phyloP scores from a whole-genome alignment of 805 yeast species.

The Saccharomycopsis babjevae region DNA sequence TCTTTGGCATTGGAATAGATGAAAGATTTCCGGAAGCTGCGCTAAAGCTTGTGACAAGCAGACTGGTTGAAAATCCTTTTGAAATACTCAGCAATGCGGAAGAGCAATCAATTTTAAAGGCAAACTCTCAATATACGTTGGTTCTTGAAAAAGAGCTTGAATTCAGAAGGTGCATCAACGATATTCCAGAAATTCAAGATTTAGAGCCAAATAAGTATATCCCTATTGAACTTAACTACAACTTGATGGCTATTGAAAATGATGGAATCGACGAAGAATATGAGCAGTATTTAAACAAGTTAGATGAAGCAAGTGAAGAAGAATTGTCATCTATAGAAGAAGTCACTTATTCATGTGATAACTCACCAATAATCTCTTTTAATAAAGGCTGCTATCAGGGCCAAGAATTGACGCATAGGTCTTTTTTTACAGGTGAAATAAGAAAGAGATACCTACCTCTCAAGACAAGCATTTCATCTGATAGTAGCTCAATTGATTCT shows the following conservation, averaged over 20 bases:
- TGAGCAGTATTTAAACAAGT: conserved; percentile 3
- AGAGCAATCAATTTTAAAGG: neutral
- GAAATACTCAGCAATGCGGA: conserved; percentile 7
- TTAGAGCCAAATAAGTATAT: conserved; percentile 41
- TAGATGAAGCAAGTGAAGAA: conserved; percentile 8
- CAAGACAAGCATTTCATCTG: conserved; percentile 25
- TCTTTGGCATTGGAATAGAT: conserved; percentile 47
- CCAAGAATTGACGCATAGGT: conserved; percentile 87
- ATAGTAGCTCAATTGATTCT: neutral
- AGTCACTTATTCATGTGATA: conserved; percentile 3
- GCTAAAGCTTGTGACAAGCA: conserved; percentile 35
- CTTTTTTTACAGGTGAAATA: conserved; percentile 74
- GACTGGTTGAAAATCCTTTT: conserved; percentile 22
- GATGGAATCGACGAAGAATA: conserved; percentile 26
- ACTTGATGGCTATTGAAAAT: conserved; percentile 55
- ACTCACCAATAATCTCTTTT: conserved; percentile 44
- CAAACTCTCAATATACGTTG: neutral
- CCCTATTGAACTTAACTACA: conserved; percentile 68
- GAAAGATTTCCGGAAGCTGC: conserved; percentile 61
- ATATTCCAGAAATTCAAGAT: conserved; percentile 48
- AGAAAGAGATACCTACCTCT: conserved; percentile 77
- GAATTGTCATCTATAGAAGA: neutral
- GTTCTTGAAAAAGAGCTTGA: conserved; percentile 19
- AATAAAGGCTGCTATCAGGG: conserved; percentile 96
- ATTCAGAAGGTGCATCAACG: conserved; percentile 28